A percentile compares a stretch with the other conserved stretches of the same genome.
Conservation (phyloP, 192 early-diverging fungal species). For the Mortierella antarctica region DNA sequence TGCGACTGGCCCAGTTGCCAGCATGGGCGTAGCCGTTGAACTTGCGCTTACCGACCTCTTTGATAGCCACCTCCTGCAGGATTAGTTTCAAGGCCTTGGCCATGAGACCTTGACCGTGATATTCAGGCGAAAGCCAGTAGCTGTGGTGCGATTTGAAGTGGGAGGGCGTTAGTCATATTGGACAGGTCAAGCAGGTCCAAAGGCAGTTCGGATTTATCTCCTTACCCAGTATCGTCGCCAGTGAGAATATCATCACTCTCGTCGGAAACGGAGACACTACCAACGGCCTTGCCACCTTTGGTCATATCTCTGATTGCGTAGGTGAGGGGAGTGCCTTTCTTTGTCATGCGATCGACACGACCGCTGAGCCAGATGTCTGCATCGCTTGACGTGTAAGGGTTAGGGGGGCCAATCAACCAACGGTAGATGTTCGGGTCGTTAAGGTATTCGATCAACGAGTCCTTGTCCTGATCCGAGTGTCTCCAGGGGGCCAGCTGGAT, state of each 20-base stretch:
- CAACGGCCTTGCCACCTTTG: conserved; percentile 23
- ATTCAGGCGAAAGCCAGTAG: conserved; percentile 42
- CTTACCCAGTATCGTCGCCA: conserved; percentile 45
- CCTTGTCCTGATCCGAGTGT: conserved; percentile 21
- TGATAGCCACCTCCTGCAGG: conserved; percentile 13
- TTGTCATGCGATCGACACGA: conserved; percentile 19
- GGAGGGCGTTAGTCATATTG: neutral
- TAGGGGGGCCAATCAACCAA: conserved; percentile 25
- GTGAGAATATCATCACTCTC: conserved; percentile 30
- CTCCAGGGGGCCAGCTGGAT: conserved; percentile 17
- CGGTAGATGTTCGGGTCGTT: conserved; percentile 23
- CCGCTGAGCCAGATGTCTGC: conserved; percentile 22
- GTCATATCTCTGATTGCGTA: conserved; percentile 28
- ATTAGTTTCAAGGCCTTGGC: conserved; percentile 33
- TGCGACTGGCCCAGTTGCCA: conserved; percentile 38
- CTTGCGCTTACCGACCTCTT: conserved; percentile 43
- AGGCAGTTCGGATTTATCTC: neutral
- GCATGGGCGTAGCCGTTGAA: conserved; percentile 23
- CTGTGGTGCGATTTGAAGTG: conserved; percentile 1
- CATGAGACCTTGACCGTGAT: conserved; percentile 44
- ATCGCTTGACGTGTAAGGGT: conserved; percentile 29
- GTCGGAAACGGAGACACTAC: conserved; percentile 6
- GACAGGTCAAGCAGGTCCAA: neutral
- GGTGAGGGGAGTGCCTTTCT: conserved; percentile 19
- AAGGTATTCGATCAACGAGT: conserved; percentile 13